Conservation (phyloP, 2,329 filamentous ascomycete genomes). For the Zalaria sp. region DNA sequence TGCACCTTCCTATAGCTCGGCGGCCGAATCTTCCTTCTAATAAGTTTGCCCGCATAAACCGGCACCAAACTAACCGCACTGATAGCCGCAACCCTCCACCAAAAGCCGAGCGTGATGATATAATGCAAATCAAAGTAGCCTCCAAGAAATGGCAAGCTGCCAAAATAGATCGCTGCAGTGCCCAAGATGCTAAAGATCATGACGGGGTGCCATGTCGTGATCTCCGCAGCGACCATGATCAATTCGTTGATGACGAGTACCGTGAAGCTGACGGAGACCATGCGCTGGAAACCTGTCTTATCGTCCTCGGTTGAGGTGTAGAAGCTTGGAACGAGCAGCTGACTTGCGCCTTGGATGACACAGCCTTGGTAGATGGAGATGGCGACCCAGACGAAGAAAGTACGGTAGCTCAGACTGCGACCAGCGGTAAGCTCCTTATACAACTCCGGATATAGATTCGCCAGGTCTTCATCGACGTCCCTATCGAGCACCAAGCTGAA, state of each 20-base stretch:
- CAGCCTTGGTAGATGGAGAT: conserved; percentile 92
- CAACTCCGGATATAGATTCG: conserved; percentile 89
- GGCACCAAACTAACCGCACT: conserved; percentile 69
- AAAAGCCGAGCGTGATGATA: conserved; percentile 64
- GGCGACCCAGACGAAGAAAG: conserved; percentile 93
- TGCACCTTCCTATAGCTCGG: conserved; percentile 86
- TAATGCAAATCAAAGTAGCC: conserved; percentile 81
- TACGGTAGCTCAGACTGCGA: conserved; percentile 74
- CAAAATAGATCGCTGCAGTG: conserved; percentile 68
- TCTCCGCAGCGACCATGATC: conserved; percentile 91
- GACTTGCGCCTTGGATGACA: conserved; percentile 87
- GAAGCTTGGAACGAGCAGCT: conserved; percentile 70
- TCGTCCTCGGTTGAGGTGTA: conserved; percentile 7
- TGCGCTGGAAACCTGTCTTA: conserved; percentile 28
- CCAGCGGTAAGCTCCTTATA: conserved; percentile 95
- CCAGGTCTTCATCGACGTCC: conserved; percentile 86
- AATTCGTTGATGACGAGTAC: conserved; percentile 88
- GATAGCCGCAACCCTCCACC: conserved; percentile 78
- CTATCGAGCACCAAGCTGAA: conserved; percentile 88
- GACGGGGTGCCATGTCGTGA: conserved; percentile 90
- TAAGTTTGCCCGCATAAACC: conserved; percentile 74
- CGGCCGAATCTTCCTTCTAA: conserved; percentile 73
- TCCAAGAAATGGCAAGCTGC: conserved; percentile 71
- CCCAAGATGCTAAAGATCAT: conserved; percentile 80
- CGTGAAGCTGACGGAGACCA: conserved; percentile 87